phyloP scores from a whole-genome alignment of 23 red algal genomes.

The Pyropia yezoensis region DNA sequence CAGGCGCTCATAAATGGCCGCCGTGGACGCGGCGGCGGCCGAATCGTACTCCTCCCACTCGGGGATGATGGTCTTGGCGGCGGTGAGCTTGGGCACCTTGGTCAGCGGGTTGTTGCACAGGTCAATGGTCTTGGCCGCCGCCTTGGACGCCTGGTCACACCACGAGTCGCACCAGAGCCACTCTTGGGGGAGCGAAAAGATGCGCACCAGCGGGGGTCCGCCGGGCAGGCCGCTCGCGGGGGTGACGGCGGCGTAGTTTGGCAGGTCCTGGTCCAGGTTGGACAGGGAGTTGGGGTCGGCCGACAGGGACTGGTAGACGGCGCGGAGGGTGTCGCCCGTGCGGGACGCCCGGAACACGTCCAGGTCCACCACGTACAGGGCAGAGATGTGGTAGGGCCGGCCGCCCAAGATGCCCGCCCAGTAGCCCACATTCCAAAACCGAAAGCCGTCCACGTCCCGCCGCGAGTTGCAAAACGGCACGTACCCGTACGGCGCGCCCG shows the following conservation, averaged over 20 bases:
- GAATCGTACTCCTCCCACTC: slow-evolving; percentile 82
- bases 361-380: slow-evolving; percentile 92
- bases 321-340: slow-evolving; percentile 79
- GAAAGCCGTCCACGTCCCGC: slow-evolving; percentile 71
- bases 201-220: slow-evolving; percentile 29
- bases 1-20: slow-evolving; percentile 33
- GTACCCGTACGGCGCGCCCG: slow-evolving; percentile 93
- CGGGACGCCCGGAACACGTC: slow-evolving; percentile 62
- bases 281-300: slow-evolving; percentile 73
- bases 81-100: slow-evolving; percentile 74
- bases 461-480: slow-evolving; percentile 96
- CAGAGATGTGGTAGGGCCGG: slow-evolving; percentile 88
- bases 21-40: slow-evolving; percentile 35
- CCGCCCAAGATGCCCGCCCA: slow-evolving; percentile 73
- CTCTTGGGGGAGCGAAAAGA: slow-evolving; percentile 74
- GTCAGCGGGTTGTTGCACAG: slow-evolving; percentile 99
- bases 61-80: slow-evolving; percentile 80
- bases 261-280: slow-evolving; percentile 98
- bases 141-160: slow-evolving; percentile 90
- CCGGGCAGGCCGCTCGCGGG: slow-evolving; percentile 2
- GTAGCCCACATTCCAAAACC: slow-evolving; percentile 95
- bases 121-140: slow-evolving; percentile 87
- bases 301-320: slow-evolving; percentile 78
- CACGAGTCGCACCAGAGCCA: slow-evolving; percentile 99
- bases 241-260: slow-evolving; percentile 76